Evolutionary conservation across 768 basidiomycete species (phyloP), one percentile per base, ranked within the genome.

Genomic region (Mycena sanguinolenta): DNA sequence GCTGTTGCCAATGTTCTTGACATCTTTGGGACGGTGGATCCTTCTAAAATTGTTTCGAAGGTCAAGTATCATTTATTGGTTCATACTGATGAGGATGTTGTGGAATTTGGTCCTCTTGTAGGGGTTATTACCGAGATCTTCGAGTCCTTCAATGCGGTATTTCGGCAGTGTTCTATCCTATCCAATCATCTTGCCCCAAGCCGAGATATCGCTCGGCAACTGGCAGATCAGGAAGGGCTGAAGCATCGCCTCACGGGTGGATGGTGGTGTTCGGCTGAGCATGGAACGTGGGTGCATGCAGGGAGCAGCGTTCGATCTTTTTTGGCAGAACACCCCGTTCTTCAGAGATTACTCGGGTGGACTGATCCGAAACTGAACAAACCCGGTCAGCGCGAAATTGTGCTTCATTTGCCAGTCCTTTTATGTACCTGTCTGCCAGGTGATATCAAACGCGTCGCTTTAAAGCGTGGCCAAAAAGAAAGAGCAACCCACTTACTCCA

Each of bases 1-100:
- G 67, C 63, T 27, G 58, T 75, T 28, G 70, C 49, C 3, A 78
- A 79, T 38, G 71, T 75, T 2, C 68, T 72, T 12, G 75, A 77
- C 58, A 32, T 63, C 30, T 75, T 74, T 60, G 58, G 55, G 65
- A 38, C 69, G 2, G 38, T 58, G 1, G 57, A 58, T 36, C 57
- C 76, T 0, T 63, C 67, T 13, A 72, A 72, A 28, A 73, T 77
- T 2, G 10, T 77, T 2, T 19, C n/a, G 10, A 75, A 77, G 38
- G 61, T 70, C 58, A 77, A 77, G 44, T 58, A 72, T 21, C 75
- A 76, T 67, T 58, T 58, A n/a, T 16, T 58, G 19, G 57, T 38
- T 9, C 57, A 58, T 36, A n/a, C 30, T 16, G 36, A 58, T 23
- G 57, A 58, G 9, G 57, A 58, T 23, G 57, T 38, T 3, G 57